Base-by-base conservation (phyloP, 257 asterid species). In the Leonotis leonurus region DNA sequence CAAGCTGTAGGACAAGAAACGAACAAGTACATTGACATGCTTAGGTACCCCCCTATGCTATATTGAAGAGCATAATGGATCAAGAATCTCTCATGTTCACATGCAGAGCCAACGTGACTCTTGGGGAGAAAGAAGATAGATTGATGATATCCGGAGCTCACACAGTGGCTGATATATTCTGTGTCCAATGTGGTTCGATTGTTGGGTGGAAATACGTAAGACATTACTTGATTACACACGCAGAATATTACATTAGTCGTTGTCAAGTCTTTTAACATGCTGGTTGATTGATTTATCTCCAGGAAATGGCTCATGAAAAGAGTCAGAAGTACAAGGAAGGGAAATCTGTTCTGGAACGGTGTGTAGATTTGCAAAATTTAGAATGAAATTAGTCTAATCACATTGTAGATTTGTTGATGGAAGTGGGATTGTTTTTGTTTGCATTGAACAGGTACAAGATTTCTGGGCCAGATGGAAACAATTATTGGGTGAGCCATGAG, bases 301-400 rank as follows among this genome's bases (percentile, higher is more conserved):
- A 81, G 89, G 92, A 77, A 71, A 77, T 60, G 66, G 90, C 95
- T 18, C 83, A 80, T 22, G 90, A 80, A 40, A 80, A 82, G 86
- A 65, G 67, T 58, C 95, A 87, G 63, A 87, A 84, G 82, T 84
- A 84, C 85, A 87, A 87, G 83, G 95, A 87, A 75, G 94, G 95
- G 9, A 87, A 84, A 82, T 84, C 93, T 11, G 95, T 87, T 56
- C 95, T 87, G 1, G 95, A 87, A 70, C 84, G 90, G 95, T n/a
- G n/a, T n/a, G n/a, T 87, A 10, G 43, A n/a, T 24, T 56, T 55
- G 27, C 60, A 57, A 10, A 41, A 20, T 21, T 56, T 33, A 1
- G 2, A 14, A 1, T 6, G 1, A 41, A n/a, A 12, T 3, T 39
- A 40, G 54, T 21, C 13, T 20, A 25, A 21, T 27, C 5, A 24